phyloP scores from a whole-genome alignment of 2,329 filamentous ascomycete genomes.

The Pyricularia grisea region DNA sequence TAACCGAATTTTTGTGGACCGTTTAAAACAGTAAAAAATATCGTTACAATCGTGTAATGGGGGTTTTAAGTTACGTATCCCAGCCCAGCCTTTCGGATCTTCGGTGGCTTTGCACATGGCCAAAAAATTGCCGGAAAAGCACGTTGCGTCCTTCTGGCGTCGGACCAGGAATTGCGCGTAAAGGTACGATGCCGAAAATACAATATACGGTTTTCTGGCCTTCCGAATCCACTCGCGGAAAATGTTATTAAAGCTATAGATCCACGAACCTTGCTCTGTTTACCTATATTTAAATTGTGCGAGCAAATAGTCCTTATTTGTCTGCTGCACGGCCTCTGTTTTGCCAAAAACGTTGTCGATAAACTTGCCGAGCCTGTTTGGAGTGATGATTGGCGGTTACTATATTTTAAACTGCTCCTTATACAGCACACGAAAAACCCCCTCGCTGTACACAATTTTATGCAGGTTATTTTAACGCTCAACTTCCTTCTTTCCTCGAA shows the following conservation, averaged over 20 bases:
- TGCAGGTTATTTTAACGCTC: slow-evolving; percentile 91
- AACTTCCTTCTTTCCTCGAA: slow-evolving; percentile 73
- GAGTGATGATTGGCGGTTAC: slow-evolving; percentile 72
- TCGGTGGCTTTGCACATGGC: slow-evolving; percentile 69
- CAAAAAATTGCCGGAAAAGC: slow-evolving; percentile 77
- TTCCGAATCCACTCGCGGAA: slow-evolving; percentile 98
- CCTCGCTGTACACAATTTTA: slow-evolving; percentile 90
- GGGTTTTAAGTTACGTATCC: slow-evolving; percentile 89
- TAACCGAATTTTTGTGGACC: slow-evolving; percentile 72
- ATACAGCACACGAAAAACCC: slow-evolving; percentile 76
- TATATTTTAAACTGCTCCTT: slow-evolving; percentile 66
- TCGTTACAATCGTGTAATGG: slow-evolving; percentile 84
- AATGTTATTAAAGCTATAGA: slow-evolving; percentile 89
- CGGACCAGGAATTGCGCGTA: slow-evolving; percentile 75
- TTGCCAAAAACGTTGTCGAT: slow-evolving; percentile 82
- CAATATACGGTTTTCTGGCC: slow-evolving; percentile 78
- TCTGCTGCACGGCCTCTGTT: slow-evolving; percentile 76
- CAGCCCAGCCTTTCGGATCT: slow-evolving; percentile 77
- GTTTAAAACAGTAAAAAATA: slow-evolving; percentile 78
- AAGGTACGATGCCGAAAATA: slow-evolving; percentile 84
- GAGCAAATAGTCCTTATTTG: slow-evolving; percentile 87
- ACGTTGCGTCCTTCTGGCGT: slow-evolving; percentile 79
- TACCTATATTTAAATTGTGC: slow-evolving; percentile 95
- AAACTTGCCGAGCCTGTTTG: slow-evolving; percentile 71
- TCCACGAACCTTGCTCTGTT: slow-evolving; percentile 92